Evolutionary conservation across 768 basidiomycete genomes (phyloP), one percentile per base, ranked within the genome.

Genomic region (Dictyophora rubrovolvata): DNA sequence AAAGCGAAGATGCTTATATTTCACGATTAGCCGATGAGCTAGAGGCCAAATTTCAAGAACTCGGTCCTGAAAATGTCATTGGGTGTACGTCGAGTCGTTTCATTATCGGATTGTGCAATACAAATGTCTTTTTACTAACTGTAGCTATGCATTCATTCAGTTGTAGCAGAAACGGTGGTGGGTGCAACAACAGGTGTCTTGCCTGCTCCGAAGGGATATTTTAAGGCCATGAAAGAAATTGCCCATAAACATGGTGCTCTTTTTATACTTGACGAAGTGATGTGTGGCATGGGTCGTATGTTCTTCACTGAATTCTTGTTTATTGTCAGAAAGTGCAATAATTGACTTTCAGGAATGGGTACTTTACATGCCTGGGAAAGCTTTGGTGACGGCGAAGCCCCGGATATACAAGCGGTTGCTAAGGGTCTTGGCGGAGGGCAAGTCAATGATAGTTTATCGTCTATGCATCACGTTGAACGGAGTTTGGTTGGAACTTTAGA

Each of bases 371-470:
- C 82, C 18, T 93, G 91, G 92, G 78, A 93, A 66, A 86, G 81
- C 47, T 84, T 84, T 63, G 89, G 88, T 36, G 89, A 92, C 65
- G 84, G 84, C 22, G 80, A 76, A 37, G 72, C 81, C 16, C 92
- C 93, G 46, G 92, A 94, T 71, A 76, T 94, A 33, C 91, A 94
- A 71, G 87, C 89, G 7, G 77, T 93, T 33, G 93, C 91, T 0
- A 94, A 95, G 69, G 90, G 92, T 14, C 79, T 94, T 7, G 91
- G 89, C 52, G 92, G 90, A 71, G 92, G 92, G 84, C 89, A 69
- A 28, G 28, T 28, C 28, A 2, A 64, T 6, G 10, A 9, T 42
- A 16, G 16, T 37, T 58, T 48, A 53, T 28, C 53, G 49, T 12
- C 46, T 20, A n/a, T 14, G 42, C n/a, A 54, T 2, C 14, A 11